Evolutionary conservation across 2,329 filamentous ascomycete genomes (phyloP), one percentile per base, ranked within the genome.

Genomic region (Alternaria incomplexa): DNA sequence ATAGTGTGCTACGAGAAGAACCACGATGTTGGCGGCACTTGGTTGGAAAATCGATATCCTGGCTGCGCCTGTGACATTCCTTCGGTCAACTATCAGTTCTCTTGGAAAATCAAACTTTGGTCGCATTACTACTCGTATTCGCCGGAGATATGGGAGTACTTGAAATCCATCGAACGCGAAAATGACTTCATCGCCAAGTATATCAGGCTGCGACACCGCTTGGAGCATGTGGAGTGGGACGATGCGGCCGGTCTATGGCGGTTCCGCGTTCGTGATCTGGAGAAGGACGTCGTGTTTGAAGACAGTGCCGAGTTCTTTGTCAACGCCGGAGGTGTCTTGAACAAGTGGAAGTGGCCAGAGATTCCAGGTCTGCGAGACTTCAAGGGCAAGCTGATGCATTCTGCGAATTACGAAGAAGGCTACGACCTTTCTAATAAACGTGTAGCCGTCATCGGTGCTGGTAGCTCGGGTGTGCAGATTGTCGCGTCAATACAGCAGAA

Each of bases 71-170:
- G 72, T 48, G 69, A 73, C 25, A 69, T 72, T 7, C 68, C 72
- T 3, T 72, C 70, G 9, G 68, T 68, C 46, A 73, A 71, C 43
- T 72, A 74, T 47, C 83, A 86, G 60, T 86, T 84, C 63, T 81
- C 80, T 7, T 87, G 84, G 77, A 83, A 83, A 61, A 85, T 84
- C 73, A 84, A 77, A 60, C 69, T 79, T 0, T 85, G 83, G 84
- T 71, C 65, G 12, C 65, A 73, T 47, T 69, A 68, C 69, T 86
- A 85, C 68, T 82, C 81, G 3, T 81, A 80, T 28, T 79, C 81
- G 0, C 78, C 81, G 1, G 83, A 86, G 69, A 86, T 86, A 12
- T 83, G 82, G 76, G 70, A 76, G 17, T 86, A 86, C 60, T 77
- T 85, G 62, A 83, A 85, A 65, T 73, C 71, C 1, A 80, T 85